Evolutionary conservation across 1,284 basidiomycete genomes (phyloP).

Genomic region (Leccinum fallax): DNA sequence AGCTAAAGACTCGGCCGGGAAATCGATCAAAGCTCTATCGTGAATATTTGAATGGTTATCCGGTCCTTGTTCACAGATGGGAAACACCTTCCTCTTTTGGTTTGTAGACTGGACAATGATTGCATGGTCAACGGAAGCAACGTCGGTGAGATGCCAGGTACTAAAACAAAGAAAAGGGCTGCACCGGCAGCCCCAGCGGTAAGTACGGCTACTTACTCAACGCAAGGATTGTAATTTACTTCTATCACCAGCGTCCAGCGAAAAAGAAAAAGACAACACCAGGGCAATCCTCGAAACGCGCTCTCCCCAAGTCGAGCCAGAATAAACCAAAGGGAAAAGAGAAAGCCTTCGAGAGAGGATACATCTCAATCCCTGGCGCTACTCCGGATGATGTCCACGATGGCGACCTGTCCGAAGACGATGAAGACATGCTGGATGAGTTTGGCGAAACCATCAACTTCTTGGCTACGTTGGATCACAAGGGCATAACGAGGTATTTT

Average conservation of each 20-base stretch:
- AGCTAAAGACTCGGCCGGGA: background rate
- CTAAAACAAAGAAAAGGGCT: slow-evolving; percentile 34
- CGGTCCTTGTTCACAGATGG: slow-evolving; percentile 1
- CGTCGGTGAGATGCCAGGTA: slow-evolving; percentile 17
- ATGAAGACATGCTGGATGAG: slow-evolving; percentile 59
- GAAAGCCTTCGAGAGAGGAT: slow-evolving; percentile 56
- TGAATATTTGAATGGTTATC: too few species aligned
- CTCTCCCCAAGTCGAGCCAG: slow-evolving; percentile 28
- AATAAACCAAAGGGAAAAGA: slow-evolving; percentile 55
- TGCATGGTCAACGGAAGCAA: background rate
- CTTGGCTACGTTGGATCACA: slow-evolving; percentile 63
- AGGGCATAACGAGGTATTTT: slow-evolving; percentile 69
- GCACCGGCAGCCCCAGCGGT: slow-evolving; percentile 39
- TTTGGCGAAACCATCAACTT: slow-evolving; percentile 61
- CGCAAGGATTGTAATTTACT: slow-evolving; percentile 3
- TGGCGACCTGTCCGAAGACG: slow-evolving; percentile 61
- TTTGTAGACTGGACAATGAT: background rate
- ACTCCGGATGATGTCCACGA: slow-evolving; percentile 44
- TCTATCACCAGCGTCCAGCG: slow-evolving; percentile 34
- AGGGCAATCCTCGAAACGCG: slow-evolving; percentile 19
- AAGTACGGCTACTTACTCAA: slow-evolving; percentile 8
- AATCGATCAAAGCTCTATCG: background rate
- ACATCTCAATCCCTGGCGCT: slow-evolving; percentile 61
- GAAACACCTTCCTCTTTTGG: slow-evolving; percentile 33
- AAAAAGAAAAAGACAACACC: slow-evolving; percentile 51